Percentiles rank a stretch among this genome's conserved stretches.
These are phyloP conservation scores for Pythium scleroteichum DNA, from an alignment of 352 stramenopile genomes.

Conservation along the genomic window DNA sequence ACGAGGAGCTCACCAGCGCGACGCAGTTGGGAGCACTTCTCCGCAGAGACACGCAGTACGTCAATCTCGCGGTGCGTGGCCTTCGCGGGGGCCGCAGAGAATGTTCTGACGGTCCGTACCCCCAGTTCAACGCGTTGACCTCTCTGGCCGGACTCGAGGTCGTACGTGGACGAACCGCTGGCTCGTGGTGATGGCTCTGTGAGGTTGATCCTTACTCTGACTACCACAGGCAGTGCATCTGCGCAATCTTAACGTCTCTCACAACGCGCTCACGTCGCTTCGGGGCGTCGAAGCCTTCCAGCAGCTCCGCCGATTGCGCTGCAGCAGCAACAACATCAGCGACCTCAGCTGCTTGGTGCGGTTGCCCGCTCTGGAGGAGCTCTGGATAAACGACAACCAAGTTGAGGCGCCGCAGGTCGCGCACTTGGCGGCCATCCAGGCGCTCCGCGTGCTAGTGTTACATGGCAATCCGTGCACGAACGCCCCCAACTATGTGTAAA, in stretches of 20 bases:
- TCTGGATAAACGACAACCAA: constrained; percentile 62
- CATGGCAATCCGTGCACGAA: constrained; percentile 75
- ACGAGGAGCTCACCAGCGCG: constrained; percentile 49
- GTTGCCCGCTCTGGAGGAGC: constrained; percentile 42
- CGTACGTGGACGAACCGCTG: constrained; percentile 23
- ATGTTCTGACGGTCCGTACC: background rate
- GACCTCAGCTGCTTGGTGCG: constrained; percentile 45
- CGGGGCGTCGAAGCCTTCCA: constrained; percentile 40
- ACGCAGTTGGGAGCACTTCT: constrained; percentile 19
- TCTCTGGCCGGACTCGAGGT: constrained; percentile 43
- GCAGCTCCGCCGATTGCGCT: constrained; percentile 53
- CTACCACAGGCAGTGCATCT: constrained; percentile 46
- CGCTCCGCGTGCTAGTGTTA: constrained; percentile 46
- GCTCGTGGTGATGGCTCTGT: background rate
- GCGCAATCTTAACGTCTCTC: constrained; percentile 58
- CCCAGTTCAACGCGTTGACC: constrained; percentile 64
- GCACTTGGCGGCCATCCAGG: constrained; percentile 41
- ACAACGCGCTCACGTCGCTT: constrained; percentile 57
- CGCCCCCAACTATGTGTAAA: constrained; percentile 47
- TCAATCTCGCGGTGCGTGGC: constrained; percentile 60
- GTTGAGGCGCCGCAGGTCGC: constrained; percentile 51
- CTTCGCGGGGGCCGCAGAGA: background rate
- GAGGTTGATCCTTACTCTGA: background rate
- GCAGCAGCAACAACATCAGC: constrained; percentile 52
- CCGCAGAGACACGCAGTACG: constrained; percentile 37